Conservation (phyloP, 129 eudicot species). For the Flaveria ramosissima region DNA sequence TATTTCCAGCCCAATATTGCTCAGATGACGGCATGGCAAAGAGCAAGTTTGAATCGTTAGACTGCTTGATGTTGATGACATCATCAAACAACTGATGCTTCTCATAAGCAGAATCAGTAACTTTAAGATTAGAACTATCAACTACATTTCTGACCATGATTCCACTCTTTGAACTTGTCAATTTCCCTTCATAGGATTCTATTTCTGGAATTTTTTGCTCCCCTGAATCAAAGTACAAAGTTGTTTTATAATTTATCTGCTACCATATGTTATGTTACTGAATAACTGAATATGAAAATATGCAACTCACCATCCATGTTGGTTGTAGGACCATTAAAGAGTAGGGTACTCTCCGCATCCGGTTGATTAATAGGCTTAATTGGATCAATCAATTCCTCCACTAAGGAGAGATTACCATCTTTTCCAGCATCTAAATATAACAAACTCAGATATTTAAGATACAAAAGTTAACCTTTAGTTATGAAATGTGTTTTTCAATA, state of each 20-base stretch:
- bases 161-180: conserved; percentile 14
- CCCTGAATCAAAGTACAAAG: conserved; percentile 36
- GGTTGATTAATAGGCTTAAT: conserved; percentile 24
- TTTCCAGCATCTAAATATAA: conserved; percentile 39
- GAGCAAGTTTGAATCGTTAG: conserved; percentile 41
- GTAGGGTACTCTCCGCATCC: conserved; percentile 28
- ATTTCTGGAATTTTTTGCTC: conserved; percentile 20
- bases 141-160: conserved; percentile 27
- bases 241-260: neutral
- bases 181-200: conserved; percentile 22
- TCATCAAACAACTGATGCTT: conserved; percentile 40
- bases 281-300: neutral
- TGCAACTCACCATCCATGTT: conserved; percentile 43
- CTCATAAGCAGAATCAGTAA: conserved; percentile 36
- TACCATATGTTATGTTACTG: neutral
- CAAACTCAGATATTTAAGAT: neutral
- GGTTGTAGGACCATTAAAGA: conserved; percentile 11
- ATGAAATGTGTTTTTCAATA: neutral
- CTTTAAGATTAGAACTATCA: conserved; percentile 38
- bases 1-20: conserved; percentile 43
- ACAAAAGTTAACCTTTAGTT: neutral
- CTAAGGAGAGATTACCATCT: conserved; percentile 25
- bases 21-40: conserved; percentile 49
- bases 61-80: conserved; percentile 35
- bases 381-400: conserved; percentile 38